Evolutionary conservation across 108 stramenopile species (phyloP).

Genomic region (Nannochloropsis oceanica): DNA sequence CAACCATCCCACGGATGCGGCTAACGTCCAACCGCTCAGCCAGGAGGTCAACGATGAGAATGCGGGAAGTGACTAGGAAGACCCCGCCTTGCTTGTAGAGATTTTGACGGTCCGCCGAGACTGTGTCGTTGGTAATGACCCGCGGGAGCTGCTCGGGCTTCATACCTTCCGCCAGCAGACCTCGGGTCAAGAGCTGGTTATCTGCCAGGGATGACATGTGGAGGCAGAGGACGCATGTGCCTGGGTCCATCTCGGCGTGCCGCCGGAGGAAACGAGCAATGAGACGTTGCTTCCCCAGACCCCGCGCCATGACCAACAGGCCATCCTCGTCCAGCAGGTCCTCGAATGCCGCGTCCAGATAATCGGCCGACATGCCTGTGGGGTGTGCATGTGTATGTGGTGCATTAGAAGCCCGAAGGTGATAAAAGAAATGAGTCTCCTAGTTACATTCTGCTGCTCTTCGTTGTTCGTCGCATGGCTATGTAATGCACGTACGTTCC

Average conservation of each 20-base stretch:
- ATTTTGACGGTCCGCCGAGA: constrained; percentile 15
- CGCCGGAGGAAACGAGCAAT: constrained; percentile 9
- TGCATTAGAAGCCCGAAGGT: neutral
- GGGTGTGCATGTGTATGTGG: neutral
- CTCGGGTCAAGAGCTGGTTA: neutral
- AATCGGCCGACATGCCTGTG: neutral
- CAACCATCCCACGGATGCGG: constrained; percentile 71
- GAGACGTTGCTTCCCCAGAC: constrained; percentile 59
- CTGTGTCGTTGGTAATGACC: constrained; percentile 1
- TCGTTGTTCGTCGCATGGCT: no score
- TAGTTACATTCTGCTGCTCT: no score
- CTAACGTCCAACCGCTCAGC: constrained; percentile 47
- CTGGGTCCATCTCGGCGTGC: neutral
- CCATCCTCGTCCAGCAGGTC: constrained; percentile 79
- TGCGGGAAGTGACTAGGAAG: constrained; percentile 75
- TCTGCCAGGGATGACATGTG: neutral
- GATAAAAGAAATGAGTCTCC: neutral
- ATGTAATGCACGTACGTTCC: no score
- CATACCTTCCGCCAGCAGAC: constrained; percentile 26
- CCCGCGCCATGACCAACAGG: constrained; percentile 66
- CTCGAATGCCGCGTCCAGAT: constrained; percentile 50
- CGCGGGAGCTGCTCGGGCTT: neutral
- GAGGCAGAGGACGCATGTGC: neutral
- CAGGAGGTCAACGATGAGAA: constrained; percentile 87
- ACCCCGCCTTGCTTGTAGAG: constrained; percentile 52